These are phyloP conservation scores for Fusarium foetens DNA, from an alignment of 2,329 filamentous ascomycete genomes.

Conservation along the genomic window DNA sequence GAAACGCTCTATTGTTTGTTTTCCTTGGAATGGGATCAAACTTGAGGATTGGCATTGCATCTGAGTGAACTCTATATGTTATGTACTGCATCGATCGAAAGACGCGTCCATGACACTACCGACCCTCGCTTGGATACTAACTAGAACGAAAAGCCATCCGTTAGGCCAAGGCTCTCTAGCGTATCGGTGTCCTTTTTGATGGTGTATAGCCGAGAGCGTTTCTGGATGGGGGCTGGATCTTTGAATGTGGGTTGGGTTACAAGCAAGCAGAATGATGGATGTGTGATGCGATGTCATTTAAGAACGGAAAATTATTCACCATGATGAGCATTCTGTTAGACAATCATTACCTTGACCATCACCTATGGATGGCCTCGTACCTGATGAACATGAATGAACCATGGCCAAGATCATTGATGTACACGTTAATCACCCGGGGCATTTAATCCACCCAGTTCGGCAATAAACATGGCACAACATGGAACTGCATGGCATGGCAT, in stretches of 20 bases:
- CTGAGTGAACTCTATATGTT: not conserved
- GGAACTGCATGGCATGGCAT: conserved; percentile 2
- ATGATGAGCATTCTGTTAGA: conserved; percentile 1
- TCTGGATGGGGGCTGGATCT: conserved; percentile 13
- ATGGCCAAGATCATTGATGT: conserved; percentile 5
- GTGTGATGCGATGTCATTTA: conserved; percentile 30
- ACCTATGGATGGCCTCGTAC: conserved; percentile 17
- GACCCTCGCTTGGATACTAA: conserved; percentile 15
- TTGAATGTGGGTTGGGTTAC: not conserved
- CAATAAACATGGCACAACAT: conserved; percentile 9
- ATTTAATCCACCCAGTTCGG: conserved; percentile 21
- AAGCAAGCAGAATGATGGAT: conserved; percentile 37
- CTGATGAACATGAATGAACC: conserved; percentile 25
- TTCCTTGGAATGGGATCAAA: conserved; percentile 22
- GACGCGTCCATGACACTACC: conserved; percentile 12
- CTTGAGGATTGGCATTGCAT: not conserved
- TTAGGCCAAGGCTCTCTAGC: conserved; percentile 25
- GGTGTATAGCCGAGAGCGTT: conserved; percentile 16
- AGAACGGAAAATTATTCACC: not conserved
- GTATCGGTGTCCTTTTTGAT: conserved; percentile 6
- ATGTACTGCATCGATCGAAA: not conserved
- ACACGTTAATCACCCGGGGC: conserved; percentile 19
- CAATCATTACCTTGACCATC: conserved; percentile 15
- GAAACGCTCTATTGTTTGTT: conserved; percentile 10
- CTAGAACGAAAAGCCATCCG: conserved; percentile 12